phyloP scores from a whole-genome alignment of 2,329 filamentous ascomycete genomes.

The Mollisiaceae sp. region DNA sequence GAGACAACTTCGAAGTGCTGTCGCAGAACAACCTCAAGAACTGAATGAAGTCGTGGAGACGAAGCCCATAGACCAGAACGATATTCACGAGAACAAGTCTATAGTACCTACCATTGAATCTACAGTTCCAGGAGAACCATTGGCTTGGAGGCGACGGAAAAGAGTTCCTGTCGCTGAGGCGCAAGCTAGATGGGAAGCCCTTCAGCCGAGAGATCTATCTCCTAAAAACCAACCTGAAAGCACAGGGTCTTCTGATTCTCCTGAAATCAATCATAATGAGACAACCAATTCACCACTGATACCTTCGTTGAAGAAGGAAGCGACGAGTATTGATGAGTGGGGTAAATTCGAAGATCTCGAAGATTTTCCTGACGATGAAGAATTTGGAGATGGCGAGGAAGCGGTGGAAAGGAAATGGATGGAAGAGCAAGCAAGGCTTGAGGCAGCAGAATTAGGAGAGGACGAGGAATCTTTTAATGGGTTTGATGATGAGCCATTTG shows the following conservation, averaged over 20 bases:
- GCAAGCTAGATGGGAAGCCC: constrained; percentile 40
- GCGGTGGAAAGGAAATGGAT: constrained; percentile 71
- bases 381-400: constrained; percentile 61
- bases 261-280: constrained; percentile 12
- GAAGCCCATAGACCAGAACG: constrained; percentile 23
- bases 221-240: constrained; percentile 14
- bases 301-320: constrained; percentile 56
- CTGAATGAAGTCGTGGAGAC: constrained; percentile 27
- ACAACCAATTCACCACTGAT: constrained; percentile 29
- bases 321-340: constrained; percentile 54
- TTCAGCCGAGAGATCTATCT: constrained; percentile 32
- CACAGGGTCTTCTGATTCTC: constrained; percentile 17
- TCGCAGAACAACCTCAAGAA: constrained; percentile 23
- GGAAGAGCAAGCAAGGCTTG: constrained; percentile 73
- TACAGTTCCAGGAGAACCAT: constrained; percentile 19
- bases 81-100: constrained; percentile 31
- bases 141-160: constrained; percentile 22
- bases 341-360: constrained; percentile 64
- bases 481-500: constrained; percentile 29
- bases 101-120: constrained; percentile 23
- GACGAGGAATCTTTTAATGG: constrained; percentile 40
- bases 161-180: constrained; percentile 34
- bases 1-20: constrained; percentile 25
- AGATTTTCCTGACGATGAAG: constrained; percentile 54
- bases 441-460: constrained; percentile 57